Conservation (phyloP, 1,284 basidiomycete genomes). For the Schizophyllum amplum region DNA sequence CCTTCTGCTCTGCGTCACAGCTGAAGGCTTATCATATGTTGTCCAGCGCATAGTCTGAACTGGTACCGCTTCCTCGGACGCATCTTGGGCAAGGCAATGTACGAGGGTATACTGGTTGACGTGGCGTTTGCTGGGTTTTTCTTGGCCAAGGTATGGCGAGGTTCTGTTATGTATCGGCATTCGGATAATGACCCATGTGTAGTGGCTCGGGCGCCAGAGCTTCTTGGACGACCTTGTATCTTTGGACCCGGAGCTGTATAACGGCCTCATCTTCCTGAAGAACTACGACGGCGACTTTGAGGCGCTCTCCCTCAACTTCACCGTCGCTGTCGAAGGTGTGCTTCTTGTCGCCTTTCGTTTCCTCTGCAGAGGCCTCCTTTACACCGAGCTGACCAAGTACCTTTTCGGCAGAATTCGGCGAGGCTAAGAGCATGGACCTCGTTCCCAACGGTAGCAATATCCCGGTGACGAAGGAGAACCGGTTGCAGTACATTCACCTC, state of each 20-base stretch:
- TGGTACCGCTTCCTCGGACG: constrained; percentile 97
- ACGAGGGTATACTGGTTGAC: constrained; percentile 95
- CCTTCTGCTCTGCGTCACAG: background rate
- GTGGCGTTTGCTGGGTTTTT: constrained; percentile 96
- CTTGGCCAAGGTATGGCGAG: constrained; percentile 63
- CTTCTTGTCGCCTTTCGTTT: constrained; percentile 2
- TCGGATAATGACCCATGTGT: constrained; percentile 1
- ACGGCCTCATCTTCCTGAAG: constrained; percentile 88
- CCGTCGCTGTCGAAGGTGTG: constrained; percentile 79
- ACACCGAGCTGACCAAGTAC: constrained; percentile 2
- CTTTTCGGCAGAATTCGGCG: constrained; percentile 71
- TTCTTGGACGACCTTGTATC: constrained; percentile 88
- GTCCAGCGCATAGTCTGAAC: constrained; percentile 69
- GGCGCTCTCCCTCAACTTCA: constrained; percentile 90
- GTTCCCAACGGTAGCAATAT: constrained; percentile 80
- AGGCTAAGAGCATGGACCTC: constrained; percentile 72
- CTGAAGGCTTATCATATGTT: constrained; percentile 2
- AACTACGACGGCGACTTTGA: constrained; percentile 87
- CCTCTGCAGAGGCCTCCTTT: background rate
- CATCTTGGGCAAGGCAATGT: constrained; percentile 92
- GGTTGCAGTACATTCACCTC: constrained; percentile 86
- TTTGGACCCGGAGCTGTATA: constrained; percentile 89
- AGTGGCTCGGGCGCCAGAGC: constrained; percentile 87
- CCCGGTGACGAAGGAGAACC: constrained; percentile 84
- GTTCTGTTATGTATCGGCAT: background rate